A percentile compares a stretch with the other conserved stretches of the same genome.
Conservation (phyloP, 768 basidiomycete species). For the Trametes cingulata region DNA sequence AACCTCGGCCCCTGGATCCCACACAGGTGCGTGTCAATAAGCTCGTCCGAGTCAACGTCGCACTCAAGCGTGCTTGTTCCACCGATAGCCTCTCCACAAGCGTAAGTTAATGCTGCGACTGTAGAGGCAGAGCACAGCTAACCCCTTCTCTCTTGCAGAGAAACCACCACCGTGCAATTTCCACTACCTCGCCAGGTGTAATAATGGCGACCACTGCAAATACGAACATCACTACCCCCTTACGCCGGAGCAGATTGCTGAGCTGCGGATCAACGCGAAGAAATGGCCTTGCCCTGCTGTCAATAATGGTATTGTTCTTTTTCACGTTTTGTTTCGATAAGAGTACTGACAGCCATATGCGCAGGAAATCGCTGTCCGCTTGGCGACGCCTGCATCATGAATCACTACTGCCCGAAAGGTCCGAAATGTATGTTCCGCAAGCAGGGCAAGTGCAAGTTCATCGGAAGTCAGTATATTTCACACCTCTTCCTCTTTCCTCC, state of each 20-base stretch:
- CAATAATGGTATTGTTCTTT: constrained; percentile 30
- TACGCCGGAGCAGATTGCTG: constrained; percentile 30
- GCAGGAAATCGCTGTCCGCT: constrained; percentile 28
- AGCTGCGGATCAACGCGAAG: constrained; percentile 35
- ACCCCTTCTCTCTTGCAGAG: constrained; percentile 23
- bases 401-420: constrained; percentile 41
- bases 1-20: constrained; percentile 12
- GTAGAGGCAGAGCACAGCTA: background rate
- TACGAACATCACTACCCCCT: constrained; percentile 39
- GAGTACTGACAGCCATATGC: background rate
- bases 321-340: background rate
- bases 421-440: constrained; percentile 35
- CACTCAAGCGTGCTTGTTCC: background rate
- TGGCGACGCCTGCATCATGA: constrained; percentile 37
- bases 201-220: constrained; percentile 34
- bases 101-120: constrained; percentile 26
- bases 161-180: constrained; percentile 42
- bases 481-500: background rate
- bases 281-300: constrained; percentile 37
- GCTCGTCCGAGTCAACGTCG: too few species aligned
- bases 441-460: constrained; percentile 37
- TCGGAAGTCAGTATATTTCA: constrained; percentile 28
- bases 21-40: constrained; percentile 14
- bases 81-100: constrained; percentile 33
- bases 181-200: constrained; percentile 36